phyloP scores from a whole-genome alignment of 2,329 filamentous ascomycete species.

The Colletotrichum sp. region DNA sequence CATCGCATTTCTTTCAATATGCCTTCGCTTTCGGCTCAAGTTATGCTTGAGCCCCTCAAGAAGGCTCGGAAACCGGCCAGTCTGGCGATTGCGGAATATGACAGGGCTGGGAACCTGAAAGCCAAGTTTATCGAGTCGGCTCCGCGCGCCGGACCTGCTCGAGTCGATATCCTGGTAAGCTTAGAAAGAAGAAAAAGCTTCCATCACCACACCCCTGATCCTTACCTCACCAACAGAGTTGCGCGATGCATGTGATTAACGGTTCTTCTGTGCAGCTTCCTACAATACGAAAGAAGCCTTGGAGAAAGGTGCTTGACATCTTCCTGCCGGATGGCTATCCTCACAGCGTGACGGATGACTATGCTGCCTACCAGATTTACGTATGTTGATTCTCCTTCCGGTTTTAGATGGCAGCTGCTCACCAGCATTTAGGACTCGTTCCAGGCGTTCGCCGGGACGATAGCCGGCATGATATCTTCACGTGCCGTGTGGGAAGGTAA shows the following conservation, averaged over 20 bases:
- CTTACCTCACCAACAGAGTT: not conserved
- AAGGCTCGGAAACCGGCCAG: not conserved
- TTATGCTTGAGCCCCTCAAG: not conserved
- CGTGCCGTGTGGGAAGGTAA: slow-evolving; percentile 19
- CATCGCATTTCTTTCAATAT: not conserved
- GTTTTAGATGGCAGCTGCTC: not conserved
- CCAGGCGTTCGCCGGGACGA: slow-evolving; percentile 16
- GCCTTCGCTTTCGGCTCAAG: not conserved
- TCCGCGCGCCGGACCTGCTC: not conserved
- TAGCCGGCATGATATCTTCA: slow-evolving; percentile 20
- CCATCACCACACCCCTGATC: not conserved
- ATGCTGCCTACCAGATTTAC: slow-evolving; percentile 15
- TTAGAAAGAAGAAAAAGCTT: not conserved
- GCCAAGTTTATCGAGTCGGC: slow-evolving; percentile 15
- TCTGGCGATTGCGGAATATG: slow-evolving; percentile 6
- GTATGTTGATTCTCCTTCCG: not conserved
- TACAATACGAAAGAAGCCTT: slow-evolving; percentile 4
- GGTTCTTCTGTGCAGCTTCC: not conserved
- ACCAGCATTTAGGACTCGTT: not conserved
- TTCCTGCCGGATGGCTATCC: slow-evolving; percentile 16
- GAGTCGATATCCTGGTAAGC: slow-evolving; percentile 15
- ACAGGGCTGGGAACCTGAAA: slow-evolving; percentile 12
- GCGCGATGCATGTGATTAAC: slow-evolving; percentile 5
- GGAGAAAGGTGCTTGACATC: slow-evolving; percentile 6
- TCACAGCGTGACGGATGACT: slow-evolving; percentile 17